These are phyloP conservation scores for Boechera stricta DNA, from an alignment of 345 rosid species.

Conservation along the genomic window DNA sequence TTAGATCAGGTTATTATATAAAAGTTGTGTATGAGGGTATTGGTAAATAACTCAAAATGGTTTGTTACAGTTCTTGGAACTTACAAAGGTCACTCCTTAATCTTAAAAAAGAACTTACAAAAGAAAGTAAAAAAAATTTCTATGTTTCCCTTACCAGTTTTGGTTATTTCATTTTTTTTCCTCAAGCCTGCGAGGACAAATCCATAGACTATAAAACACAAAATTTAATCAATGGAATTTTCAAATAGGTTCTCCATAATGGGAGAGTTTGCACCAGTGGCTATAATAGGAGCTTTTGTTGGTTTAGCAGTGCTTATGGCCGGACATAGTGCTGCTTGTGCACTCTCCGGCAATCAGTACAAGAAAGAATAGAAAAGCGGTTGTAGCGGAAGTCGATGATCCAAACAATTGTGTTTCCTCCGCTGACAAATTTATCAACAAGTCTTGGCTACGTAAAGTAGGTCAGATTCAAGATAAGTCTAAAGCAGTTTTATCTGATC, in stretches of 20 bases:
- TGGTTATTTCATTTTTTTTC: too few relatives aligned
- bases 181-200: too few relatives aligned
- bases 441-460: conserved; percentile 59
- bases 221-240: background rate
- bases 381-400: conserved; percentile 53
- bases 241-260: conserved; percentile 44
- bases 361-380: conserved; percentile 57
- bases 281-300: conserved; percentile 52
- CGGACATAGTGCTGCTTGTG: conserved; percentile 52
- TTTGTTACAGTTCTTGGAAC: too few relatives aligned
- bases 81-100: too few relatives aligned
- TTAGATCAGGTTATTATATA: too few relatives aligned
- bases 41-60: too few relatives aligned
- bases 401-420: conserved; percentile 49
- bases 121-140: too few relatives aligned
- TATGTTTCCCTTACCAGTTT: too few relatives aligned
- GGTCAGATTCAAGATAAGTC: conserved; percentile 56
- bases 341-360: conserved; percentile 52
- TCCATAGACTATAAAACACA: too few relatives aligned
- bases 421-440: too few relatives aligned
- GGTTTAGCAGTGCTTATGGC: conserved; percentile 45
- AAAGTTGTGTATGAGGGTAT: too few relatives aligned
- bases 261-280: conserved; percentile 55
- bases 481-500: conserved; percentile 37
- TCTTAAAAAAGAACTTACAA: too few relatives aligned